Conservation (phyloP, 140 eudicot species). For the Oenanthe javanica region DNA sequence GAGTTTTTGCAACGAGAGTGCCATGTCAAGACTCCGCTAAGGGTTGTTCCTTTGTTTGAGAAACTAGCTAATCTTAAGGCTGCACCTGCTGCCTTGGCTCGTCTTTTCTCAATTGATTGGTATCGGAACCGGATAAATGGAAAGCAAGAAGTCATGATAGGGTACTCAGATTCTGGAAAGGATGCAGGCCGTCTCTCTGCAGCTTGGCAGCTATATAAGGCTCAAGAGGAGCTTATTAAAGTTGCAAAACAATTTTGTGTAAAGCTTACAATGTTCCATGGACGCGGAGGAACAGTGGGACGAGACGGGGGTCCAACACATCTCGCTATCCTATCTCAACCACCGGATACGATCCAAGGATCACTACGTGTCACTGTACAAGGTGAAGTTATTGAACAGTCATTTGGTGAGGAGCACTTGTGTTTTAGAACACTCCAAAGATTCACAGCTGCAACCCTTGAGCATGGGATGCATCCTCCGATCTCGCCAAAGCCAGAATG, state of each 20-base stretch:
- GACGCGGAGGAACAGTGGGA: constrained; percentile 87
- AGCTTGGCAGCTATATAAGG: constrained; percentile 76
- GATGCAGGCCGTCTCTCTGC: constrained; percentile 89
- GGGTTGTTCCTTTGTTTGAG: constrained; percentile 77
- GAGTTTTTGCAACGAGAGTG: constrained; percentile 81
- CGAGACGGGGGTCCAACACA: constrained; percentile 94
- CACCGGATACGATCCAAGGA: constrained; percentile 70
- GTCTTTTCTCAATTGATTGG: constrained; percentile 80
- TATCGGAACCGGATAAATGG: constrained; percentile 59
- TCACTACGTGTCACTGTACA: constrained; percentile 87
- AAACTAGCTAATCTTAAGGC: constrained; percentile 73
- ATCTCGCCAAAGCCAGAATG: constrained; percentile 80
- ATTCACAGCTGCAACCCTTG: constrained; percentile 79
- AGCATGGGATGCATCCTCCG: constrained; percentile 93
- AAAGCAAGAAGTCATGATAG: constrained; percentile 88
- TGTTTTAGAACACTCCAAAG: constrained; percentile 81
- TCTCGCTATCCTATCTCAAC: constrained; percentile 83
- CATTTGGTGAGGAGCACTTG: constrained; percentile 81
- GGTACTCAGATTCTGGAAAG: constrained; percentile 86
- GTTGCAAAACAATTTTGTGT: constrained; percentile 64
- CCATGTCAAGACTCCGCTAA: constrained; percentile 47
- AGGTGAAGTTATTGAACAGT: constrained; percentile 87
- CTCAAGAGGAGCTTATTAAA: constrained; percentile 62
- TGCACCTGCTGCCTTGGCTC: constrained; percentile 68
- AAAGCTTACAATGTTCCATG: constrained; percentile 87